Evolutionary conservation across 768 basidiomycete genomes (phyloP).

Genomic region (Auricularia cornea): DNA sequence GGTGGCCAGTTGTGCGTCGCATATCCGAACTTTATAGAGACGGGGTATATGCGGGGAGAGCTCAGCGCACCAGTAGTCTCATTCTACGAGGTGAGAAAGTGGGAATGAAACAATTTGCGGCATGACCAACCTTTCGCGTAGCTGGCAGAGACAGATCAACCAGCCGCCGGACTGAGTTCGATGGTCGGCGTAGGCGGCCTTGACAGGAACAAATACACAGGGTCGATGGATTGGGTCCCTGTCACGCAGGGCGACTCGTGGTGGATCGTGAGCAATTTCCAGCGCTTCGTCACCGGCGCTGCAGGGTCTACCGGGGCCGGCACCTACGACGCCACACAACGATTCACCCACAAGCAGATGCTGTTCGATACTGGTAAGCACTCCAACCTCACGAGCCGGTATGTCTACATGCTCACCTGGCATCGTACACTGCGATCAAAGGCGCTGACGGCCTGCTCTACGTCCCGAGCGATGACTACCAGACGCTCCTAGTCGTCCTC

Average conservation of each 20-base stretch:
- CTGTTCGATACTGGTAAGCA: neutral
- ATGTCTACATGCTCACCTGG: too few species aligned
- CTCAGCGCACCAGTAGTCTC: too few species aligned
- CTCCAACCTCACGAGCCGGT: neutral
- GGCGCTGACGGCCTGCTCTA: conserved; percentile 3
- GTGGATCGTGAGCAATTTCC: neutral
- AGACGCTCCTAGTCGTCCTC: conserved; percentile 3
- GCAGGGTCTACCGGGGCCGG: neutral
- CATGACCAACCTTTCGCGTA: too few species aligned
- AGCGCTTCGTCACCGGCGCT: neutral
- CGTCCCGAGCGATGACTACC: conserved; percentile 4
- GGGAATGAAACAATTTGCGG: too few species aligned
- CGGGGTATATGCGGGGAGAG: too few species aligned
- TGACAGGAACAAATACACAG: conserved; percentile 7
- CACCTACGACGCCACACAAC: neutral
- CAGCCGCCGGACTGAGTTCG: neutral
- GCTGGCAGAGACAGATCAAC: neutral
- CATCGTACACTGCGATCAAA: neutral
- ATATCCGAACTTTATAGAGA: too few species aligned
- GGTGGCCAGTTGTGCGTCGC: too few species aligned
- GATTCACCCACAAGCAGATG: conserved; percentile 4
- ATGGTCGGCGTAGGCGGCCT: conserved; percentile 3
- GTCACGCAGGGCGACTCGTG: neutral
- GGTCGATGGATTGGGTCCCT: conserved; percentile 5
- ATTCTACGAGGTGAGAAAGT: too few species aligned